Conservation (phyloP, 176 grass and related monocot species). For the Saccharum officinarum region DNA sequence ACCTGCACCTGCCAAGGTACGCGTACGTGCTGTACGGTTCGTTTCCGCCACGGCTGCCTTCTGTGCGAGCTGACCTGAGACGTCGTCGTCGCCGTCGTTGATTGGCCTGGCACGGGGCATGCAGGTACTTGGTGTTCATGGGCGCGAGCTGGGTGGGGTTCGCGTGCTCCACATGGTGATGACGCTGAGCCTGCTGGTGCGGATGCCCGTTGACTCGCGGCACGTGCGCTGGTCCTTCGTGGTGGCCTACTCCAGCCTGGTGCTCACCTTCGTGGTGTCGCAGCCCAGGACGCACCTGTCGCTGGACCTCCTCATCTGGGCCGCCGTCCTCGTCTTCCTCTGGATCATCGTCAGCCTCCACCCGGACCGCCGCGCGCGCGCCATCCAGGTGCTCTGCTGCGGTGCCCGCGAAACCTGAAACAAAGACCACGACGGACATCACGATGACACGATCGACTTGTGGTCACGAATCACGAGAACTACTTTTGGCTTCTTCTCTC, state of each 20-base stretch:
- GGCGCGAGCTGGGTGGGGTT: slow-evolving; percentile 50
- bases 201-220: slow-evolving; percentile 36
- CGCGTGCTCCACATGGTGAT: slow-evolving; percentile 51
- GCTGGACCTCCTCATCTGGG: slow-evolving; percentile 44
- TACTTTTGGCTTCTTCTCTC: not conserved
- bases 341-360: slow-evolving; percentile 32
- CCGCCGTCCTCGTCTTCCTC: slow-evolving; percentile 38
- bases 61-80: not conserved
- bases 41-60: not conserved
- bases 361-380: slow-evolving; percentile 17
- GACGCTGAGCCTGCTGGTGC: slow-evolving; percentile 55
- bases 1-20: slow-evolving; percentile 38
- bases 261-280: slow-evolving; percentile 58
- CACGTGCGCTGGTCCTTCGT: slow-evolving; percentile 52
- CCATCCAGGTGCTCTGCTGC: slow-evolving; percentile 32
- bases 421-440: not conserved
- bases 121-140: slow-evolving; percentile 51
- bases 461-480: not conserved
- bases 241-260: slow-evolving; percentile 56
- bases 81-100: too few species aligned
- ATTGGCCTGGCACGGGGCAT: too few species aligned
- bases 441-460: not conserved
- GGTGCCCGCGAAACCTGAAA: not conserved
- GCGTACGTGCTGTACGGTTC: not conserved
- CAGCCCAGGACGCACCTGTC: slow-evolving; percentile 43